Base-by-base conservation (phyloP, 805 yeast genomes). In the Wickerhamiella qilinensis region DNA sequence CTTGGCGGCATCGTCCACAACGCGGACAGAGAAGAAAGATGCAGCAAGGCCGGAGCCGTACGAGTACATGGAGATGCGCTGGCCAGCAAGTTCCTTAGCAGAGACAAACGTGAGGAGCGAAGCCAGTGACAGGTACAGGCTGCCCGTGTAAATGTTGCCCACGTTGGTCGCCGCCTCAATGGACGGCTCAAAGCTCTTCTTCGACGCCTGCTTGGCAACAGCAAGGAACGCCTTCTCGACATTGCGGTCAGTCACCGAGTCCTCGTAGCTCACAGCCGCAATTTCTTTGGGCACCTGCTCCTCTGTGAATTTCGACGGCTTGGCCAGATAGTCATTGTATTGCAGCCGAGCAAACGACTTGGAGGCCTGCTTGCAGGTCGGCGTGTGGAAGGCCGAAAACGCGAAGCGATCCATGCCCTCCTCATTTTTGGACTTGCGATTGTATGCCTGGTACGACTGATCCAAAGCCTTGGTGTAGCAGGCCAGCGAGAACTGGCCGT, bases 21-120 rank as follows among this genome's bases (percentile, higher is more conserved):
- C 82, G 45, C 65, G 71, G 47, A 77, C 74, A 33, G 94, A 78
- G 64, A 73, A 81, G 62, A 91, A 66, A 30, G 94, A 74, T 15
- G 97, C 71, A 33, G 99, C 99, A 46, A 91, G 73, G 55, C 99
- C 99, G 14, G 97, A 88, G 50, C 99, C 99, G 62, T 91, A 91
- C 17, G 98, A 91, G 68, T 86, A 91, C 52, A 86, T 58, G 51
- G 94, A 93, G 54, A 91, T 69, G 61, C 95, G 75, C 68, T 85
- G 83, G 52, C 71, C 72, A 60, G 77, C 84, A 51, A 88, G 69
- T 39, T 70, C 63, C 34, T 77, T 91, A 39, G 71, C 69, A 33
- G 83, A 86, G 45, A 78, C 79, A 56, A 68, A 80, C 56, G 69
- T 73, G 51, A 91, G 67, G 47, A 84, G 65, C 12, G 97, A 88